Evolutionary conservation across 768 basidiomycete species (phyloP), one percentile per base, ranked within the genome.

Genomic region (Pholiota conissans): DNA sequence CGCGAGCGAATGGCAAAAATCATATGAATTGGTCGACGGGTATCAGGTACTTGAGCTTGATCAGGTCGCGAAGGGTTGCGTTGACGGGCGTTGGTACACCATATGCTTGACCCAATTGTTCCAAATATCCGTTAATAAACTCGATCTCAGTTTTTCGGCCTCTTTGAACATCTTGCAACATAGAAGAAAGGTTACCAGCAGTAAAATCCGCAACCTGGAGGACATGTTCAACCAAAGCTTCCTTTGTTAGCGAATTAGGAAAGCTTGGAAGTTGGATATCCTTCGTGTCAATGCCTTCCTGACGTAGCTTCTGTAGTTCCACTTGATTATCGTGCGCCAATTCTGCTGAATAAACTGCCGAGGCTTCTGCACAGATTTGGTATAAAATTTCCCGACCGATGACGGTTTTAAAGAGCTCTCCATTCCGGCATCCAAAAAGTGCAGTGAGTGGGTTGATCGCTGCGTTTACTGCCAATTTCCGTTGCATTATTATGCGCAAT

Each of bases 361-460:
- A 76, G 7, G 89, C 90, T 71, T 98, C 96, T n/a, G 65, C 32
- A 61, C 90, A 89, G n/a, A 97, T 71, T 35, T 74, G 68, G 1
- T 65, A 53, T 50, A 84, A 70, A 34, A 95, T 69, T 24, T 73
- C 71, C 2, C 66, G 61, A 2, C 85, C 79, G 11, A 74, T 71
- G 0, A 64, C 50, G 8, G 81, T 72, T 5, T 69, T 69, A 66
- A 90, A 80, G 18, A 96, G 70, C 1, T 85, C 84, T 16, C 93
- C 93, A 68, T 96, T 96, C 50, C 82, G 79, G 65, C 93, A 90
- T 28, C 84, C 84, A 60, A 93, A 74, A 22, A 98, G 68, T 8
- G 92, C 90, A 0, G 94, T 91, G 55, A 98, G 79, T 1, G 96
- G 87, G 66, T 97, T 94, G 70, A 98, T 83, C 63, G 86, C 79